Conservation (phyloP, 345 rosid species). For the Chamaenerion angustifolium region DNA sequence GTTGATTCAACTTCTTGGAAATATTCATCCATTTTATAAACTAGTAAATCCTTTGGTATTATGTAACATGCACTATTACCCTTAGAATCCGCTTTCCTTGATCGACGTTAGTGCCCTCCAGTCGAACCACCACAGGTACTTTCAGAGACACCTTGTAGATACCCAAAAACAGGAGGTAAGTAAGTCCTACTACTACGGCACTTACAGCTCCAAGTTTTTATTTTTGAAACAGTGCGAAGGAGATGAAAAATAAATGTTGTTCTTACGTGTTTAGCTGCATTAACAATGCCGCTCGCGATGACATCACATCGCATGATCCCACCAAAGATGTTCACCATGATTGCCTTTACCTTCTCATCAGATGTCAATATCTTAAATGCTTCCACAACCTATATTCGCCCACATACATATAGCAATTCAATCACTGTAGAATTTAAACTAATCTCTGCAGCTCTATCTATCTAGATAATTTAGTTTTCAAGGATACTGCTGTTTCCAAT, state of each 20-base stretch:
- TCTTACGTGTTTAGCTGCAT: slow-evolving; percentile 92
- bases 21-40: too few relatives aligned
- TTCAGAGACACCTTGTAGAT: slow-evolving; percentile 57
- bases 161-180: slow-evolving; percentile 1
- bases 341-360: slow-evolving; percentile 96
- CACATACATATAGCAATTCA: not conserved
- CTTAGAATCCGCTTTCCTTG: slow-evolving; percentile 89
- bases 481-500: too few relatives aligned
- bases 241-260: not conserved
- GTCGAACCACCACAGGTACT: slow-evolving; percentile 51
- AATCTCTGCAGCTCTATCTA: too few relatives aligned
- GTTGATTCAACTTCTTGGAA: too few relatives aligned
- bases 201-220: too few relatives aligned
- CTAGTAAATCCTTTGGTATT: not conserved
- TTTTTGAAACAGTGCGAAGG: too few relatives aligned
- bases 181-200: not conserved
- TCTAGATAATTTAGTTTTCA: too few relatives aligned
- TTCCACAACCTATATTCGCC: slow-evolving; percentile 71
- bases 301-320: slow-evolving; percentile 99
- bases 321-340: slow-evolving; percentile 94
- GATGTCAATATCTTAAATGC: slow-evolving; percentile 97
- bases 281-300: slow-evolving; percentile 95
- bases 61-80: slow-evolving; percentile 20
- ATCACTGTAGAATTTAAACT: too few relatives aligned
- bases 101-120: slow-evolving; percentile 36